Conservation (phyloP, 2,329 filamentous ascomycete genomes). For the Phialemoniopsis sp. region DNA sequence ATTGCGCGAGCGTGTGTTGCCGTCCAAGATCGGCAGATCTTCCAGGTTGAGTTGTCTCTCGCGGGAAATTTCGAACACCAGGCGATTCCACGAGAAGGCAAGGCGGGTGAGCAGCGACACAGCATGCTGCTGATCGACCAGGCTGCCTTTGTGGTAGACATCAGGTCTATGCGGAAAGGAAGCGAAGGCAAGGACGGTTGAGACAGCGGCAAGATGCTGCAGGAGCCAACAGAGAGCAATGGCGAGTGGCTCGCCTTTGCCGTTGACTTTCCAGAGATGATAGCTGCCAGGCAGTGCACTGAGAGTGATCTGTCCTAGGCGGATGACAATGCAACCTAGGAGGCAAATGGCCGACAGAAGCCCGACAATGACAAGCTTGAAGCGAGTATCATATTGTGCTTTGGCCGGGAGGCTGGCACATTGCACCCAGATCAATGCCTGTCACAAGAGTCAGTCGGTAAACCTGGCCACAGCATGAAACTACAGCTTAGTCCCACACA, state of each 20-base stretch:
- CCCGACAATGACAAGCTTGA: conserved; percentile 16
- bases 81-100: conserved; percentile 24
- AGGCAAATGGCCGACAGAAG: conserved; percentile 17
- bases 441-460: background rate
- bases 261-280: no score
- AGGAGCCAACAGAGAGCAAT: conserved; percentile 17
- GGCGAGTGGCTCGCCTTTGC: conserved; percentile 1
- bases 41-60: conserved; percentile 21
- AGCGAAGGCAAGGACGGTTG: conserved; percentile 18
- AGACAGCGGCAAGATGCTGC: conserved; percentile 15
- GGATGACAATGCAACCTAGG: conserved; percentile 14
- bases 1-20: conserved; percentile 18
- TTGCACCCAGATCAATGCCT: conserved; percentile 20
- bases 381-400: conserved; percentile 19
- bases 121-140: conserved; percentile 29
- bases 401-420: conserved; percentile 18
- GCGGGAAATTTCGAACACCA: conserved; percentile 21
- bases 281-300: no score
- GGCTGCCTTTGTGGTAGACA: conserved; percentile 18
- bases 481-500: background rate
- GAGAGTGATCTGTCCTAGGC: conserved; percentile 14
- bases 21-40: conserved; percentile 25
- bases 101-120: conserved; percentile 20
- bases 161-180: conserved; percentile 25
- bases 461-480: no score